Percentiles rank a stretch among this genome's conserved stretches.
Evolutionary conservation across 345 rosid genomes (phyloP).

Genomic region (Syzygium aqueum): DNA sequence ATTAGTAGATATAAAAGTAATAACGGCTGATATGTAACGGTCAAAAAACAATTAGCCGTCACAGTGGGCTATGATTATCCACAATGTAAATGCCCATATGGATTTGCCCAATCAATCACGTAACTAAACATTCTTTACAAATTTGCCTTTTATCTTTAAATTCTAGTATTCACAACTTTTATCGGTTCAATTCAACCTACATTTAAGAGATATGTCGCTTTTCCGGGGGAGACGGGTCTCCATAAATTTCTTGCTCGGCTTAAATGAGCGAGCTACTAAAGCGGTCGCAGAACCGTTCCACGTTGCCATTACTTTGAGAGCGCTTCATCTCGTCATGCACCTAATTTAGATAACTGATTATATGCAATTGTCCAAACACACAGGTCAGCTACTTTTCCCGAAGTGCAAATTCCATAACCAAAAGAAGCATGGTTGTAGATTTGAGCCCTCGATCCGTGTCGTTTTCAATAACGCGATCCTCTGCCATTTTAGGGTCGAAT

Average conservation of each 20-base stretch:
- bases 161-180: neutral
- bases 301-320: neutral
- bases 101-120: fast-evolving
- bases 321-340: neutral
- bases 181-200: neutral
- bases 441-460: neutral
- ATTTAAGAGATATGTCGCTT: neutral
- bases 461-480: neutral
- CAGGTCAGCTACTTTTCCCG: neutral
- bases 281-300: neutral
- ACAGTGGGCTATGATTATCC: neutral
- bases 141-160: neutral
- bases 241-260: neutral
- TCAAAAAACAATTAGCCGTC: neutral
- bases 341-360: neutral
- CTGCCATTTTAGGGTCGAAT: fast-evolving
- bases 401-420: neutral
- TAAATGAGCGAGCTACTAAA: neutral
- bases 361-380: neutral
- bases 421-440: neutral
- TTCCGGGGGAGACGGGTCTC: fast-evolving
- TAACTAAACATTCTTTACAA: neutral
- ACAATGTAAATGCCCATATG: neutral
- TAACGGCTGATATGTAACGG: neutral
- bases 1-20: neutral